Base-by-base conservation (phyloP, 805 yeast genomes). In the Komagataella phaffii region DNA sequence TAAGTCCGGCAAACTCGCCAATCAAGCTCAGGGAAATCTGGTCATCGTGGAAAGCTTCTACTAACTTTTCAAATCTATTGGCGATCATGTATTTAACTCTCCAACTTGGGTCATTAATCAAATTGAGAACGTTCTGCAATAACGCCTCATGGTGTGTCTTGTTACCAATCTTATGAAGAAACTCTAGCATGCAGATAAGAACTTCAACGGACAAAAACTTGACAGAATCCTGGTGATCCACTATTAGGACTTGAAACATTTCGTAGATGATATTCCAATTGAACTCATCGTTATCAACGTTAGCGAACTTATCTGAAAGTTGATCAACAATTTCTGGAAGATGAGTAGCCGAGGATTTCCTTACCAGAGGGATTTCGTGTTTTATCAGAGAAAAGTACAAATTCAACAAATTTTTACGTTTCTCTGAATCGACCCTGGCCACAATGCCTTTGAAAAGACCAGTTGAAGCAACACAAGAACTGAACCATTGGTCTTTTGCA, bases 21-120 rank as follows among this genome's bases (percentile, higher is more conserved):
- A 82, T 79, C 55, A 84, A 74, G 45, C 74, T 75, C 60, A 83
- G 72, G 56, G 81, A 83, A 30, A 73, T 69, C 45, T 76, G 79
- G 49, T 78, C 74, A 55, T 75, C 72, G 58, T 74, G 72, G 61
- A 90, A 82, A 57, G 80, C 81, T 17, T 69, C 59, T 1, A 95
- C 88, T 54, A 93, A 76, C 55, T 74, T 72, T 58, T 83, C 87
- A 62, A 89, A 90, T 60, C 89, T 77, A 64, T 91, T 97, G n/a
- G 97, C 96, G 40, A 96, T 95, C 83, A 93, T 89, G 69, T 91
- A 93, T 62, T 99, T 83, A 53, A 93, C 98, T 67, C 99, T 82
- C 99, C 99, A 93, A 62, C 95, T 85, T 67, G 87, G 88, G 70
- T 93, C 99, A 56, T 75, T 78, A 53, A 88, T 83, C 57, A 93